Base-by-base conservation (phyloP, 2,329 filamentous ascomycete species). In the Colletotrichum echinochloae region DNA sequence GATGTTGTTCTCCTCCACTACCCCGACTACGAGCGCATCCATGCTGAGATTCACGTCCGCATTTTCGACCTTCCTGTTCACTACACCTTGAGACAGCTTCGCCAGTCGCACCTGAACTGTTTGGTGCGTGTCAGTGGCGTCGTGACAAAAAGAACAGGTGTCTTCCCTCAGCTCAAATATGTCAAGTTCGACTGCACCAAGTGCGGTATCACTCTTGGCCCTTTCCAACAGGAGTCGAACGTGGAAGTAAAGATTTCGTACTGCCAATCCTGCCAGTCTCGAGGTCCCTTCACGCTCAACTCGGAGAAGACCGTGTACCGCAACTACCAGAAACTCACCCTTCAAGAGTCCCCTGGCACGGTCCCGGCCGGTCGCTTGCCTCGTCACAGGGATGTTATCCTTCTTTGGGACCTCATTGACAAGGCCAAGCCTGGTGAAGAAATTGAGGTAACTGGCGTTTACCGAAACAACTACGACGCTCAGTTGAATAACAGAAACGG, bases 401-500 rank as follows among this genome's bases (percentile, higher is more conserved):
- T 99, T 16, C 89, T 99, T 3, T 98, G 96, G 90, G 96, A 99
- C 83, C 86, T 99, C 65, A 99, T 99, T 74, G 96, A 99, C 81
- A 93, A 90, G 73, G 95, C 95, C 51, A 99, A 99, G 83, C 96
- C 96, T 35, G 96, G 96, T 66, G 96, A 99, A 81, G 97, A 99
- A 79, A 95, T 99, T 66, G 96, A 99, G 78, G 91, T 99, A 12
- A 98, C 95, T 9, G 96, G 96, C 73, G 93, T 97, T 75, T 99
- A 99, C 83, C 92, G 94, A 76, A 99, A 99, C 85, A 98, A 97
- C 83, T 99, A 98, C 78, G 95, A 98, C 79, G 95, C 96, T 4
- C 94, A 97, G 76, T 88, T 99, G 65, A 99, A 99, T 84, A 98
- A 98, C 84, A 95, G 96, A 78, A 99, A 98, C 78, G 96, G 96